Percentiles rank a stretch among this genome's conserved stretches.
phyloP scores from a whole-genome alignment of 2,329 filamentous ascomycete species.

The Ophiosphaerella narmari region DNA sequence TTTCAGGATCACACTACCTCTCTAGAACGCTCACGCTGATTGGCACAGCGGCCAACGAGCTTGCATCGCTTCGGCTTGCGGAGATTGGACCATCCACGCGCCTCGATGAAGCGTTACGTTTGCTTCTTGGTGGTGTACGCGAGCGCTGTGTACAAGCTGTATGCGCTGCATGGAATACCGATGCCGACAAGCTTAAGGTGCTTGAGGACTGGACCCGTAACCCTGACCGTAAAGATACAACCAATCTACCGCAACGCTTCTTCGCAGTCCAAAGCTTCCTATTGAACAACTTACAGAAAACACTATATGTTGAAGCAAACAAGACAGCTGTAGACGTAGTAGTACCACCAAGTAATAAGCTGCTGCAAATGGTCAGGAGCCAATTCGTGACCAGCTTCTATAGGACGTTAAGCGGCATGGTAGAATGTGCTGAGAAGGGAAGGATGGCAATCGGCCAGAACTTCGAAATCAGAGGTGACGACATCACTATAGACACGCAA shows the following conservation, averaged over 20 bases:
- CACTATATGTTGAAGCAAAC: slow-evolving; percentile 87
- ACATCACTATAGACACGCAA: slow-evolving; percentile 46
- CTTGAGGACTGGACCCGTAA: slow-evolving; percentile 93
- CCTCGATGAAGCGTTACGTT: slow-evolving; percentile 70
- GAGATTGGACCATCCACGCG: slow-evolving; percentile 57
- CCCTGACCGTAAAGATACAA: slow-evolving; percentile 80
- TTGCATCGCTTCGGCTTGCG: slow-evolving; percentile 75
- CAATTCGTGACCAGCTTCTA: slow-evolving; percentile 95
- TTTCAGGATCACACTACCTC: slow-evolving; percentile 90
- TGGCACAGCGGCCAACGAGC: slow-evolving; percentile 84
- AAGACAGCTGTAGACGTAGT: slow-evolving; percentile 82
- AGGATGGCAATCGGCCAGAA: slow-evolving; percentile 64
- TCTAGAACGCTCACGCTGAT: slow-evolving; percentile 80
- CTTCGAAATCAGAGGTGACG: slow-evolving; percentile 58
- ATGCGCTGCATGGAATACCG: slow-evolving; percentile 88
- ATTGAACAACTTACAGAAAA: slow-evolving; percentile 87
- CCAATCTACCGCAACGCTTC: slow-evolving; percentile 87
- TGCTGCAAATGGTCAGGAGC: slow-evolving; percentile 86
- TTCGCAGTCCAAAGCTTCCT: slow-evolving; percentile 82
- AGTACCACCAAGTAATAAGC: slow-evolving; percentile 80
- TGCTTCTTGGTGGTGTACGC: slow-evolving; percentile 75
- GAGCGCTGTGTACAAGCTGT: slow-evolving; percentile 86
- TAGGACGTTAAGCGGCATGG: slow-evolving; percentile 91
- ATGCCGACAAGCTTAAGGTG: slow-evolving; percentile 89
- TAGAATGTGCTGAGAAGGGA: slow-evolving; percentile 88